Evolutionary conservation across 805 yeast genomes (phyloP).

Genomic region (Torulaspora delbrueckii): DNA sequence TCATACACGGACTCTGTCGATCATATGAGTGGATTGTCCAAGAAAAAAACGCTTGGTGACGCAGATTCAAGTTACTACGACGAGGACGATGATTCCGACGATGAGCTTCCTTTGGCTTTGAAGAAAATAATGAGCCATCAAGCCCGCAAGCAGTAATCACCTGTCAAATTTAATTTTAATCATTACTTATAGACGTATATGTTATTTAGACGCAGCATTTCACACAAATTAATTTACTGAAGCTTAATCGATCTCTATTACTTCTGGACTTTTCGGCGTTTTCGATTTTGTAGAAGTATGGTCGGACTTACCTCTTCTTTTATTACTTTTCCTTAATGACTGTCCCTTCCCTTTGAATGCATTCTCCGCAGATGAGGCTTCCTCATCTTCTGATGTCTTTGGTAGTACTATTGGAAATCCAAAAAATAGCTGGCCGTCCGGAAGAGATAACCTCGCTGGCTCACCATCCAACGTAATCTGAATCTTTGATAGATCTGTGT

Average conservation of each 20-base stretch:
- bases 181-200: background rate
- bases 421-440: conserved; percentile 84
- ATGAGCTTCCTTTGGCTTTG: conserved; percentile 39
- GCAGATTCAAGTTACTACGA: conserved; percentile 17
- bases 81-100: conserved; percentile 19
- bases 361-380: conserved; percentile 23
- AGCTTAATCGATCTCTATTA: conserved; percentile 66
- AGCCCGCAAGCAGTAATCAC: conserved; percentile 3
- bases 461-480: conserved; percentile 53
- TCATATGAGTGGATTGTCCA: conserved; percentile 11
- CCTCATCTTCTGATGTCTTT: conserved; percentile 36
- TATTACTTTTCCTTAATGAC: conserved; percentile 62
- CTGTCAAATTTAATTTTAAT: background rate
- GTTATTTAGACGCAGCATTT: background rate
- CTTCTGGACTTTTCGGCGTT: conserved; percentile 63
- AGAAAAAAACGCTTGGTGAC: conserved; percentile 30
- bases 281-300: conserved; percentile 58
- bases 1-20: conserved; percentile 27
- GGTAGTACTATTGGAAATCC: conserved; percentile 74
- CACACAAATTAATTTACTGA: background rate
- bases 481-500: conserved; percentile 31
- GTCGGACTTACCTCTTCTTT: conserved; percentile 55
- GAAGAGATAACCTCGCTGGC: conserved; percentile 68
- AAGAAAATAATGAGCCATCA: conserved; percentile 36
- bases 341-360: conserved; percentile 67